Evolutionary conservation across 2,329 filamentous ascomycete genomes (phyloP).

Genomic region (Fusarium pininemorale): DNA sequence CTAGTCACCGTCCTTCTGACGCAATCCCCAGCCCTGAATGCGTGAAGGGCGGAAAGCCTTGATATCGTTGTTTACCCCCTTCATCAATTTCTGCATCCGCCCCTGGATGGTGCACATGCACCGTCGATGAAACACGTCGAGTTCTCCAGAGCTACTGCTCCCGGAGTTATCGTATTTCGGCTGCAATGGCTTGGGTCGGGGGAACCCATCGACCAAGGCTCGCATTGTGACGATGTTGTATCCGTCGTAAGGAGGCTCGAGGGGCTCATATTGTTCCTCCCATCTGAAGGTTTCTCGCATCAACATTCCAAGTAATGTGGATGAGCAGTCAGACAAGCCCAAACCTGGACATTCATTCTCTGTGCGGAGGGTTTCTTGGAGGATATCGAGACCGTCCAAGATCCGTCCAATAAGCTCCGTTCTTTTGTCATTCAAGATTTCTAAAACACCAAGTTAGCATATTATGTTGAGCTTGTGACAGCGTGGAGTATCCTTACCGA

Average conservation of each 20-base stretch:
- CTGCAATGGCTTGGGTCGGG: neutral
- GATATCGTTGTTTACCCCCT: rapidly evolving
- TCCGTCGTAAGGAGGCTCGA: neutral
- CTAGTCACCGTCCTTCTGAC: neutral
- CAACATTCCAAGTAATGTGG: neutral
- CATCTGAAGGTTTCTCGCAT: neutral
- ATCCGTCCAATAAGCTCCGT: neutral
- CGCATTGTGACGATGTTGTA: rapidly evolving
- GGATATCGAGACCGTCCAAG: rapidly evolving
- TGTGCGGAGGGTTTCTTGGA: rapidly evolving
- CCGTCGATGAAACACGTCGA: rapidly evolving
- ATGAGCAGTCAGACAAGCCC: neutral
- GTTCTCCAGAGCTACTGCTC: rapidly evolving
- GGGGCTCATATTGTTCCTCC: rapidly evolving
- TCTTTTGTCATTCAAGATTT: rapidly evolving
- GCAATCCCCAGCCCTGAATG: neutral
- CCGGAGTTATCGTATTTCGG: neutral
- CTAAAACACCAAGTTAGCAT: no score
- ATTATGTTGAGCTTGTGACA: no score
- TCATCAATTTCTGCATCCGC: neutral
- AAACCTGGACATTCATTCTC: neutral
- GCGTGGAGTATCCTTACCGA: no score
- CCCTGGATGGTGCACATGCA: neutral
- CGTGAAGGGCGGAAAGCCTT: neutral
- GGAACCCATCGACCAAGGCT: rapidly evolving